These are phyloP conservation scores for Knoxia roxburghii DNA, from an alignment of 257 asterid species.

Conservation along the genomic window DNA sequence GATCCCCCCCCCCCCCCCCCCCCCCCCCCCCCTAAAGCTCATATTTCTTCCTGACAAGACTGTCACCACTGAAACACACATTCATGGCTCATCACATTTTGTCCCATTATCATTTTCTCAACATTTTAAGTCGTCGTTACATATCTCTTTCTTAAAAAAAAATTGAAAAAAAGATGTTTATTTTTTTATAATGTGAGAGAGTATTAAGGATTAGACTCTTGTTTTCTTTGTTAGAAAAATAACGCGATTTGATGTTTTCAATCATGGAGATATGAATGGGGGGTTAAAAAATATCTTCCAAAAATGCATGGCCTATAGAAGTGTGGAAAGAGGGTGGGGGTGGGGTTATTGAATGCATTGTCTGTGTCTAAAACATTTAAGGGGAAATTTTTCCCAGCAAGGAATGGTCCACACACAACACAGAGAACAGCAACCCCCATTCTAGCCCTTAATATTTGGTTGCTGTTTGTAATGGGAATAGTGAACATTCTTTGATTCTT, in stretches of 20 bases:
- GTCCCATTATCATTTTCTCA: background rate
- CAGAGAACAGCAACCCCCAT: no score
- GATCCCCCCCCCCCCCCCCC: no score
- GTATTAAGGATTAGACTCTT: no score
- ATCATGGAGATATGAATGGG: no score
- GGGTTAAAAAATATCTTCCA: constrained; percentile 6
- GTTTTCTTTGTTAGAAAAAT: no score
- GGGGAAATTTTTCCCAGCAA: constrained; percentile 11
- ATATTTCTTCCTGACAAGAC: constrained; percentile 8
- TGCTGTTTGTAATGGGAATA: constrained; percentile 33
- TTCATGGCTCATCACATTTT: background rate
- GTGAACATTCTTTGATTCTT: constrained; percentile 18
- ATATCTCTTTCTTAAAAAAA: no score
- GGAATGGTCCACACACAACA: constrained; percentile 39
- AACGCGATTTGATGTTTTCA: no score
- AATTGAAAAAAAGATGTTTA: no score
- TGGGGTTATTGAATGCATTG: constrained; percentile 12
- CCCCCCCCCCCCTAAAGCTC: no score
- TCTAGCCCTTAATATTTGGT: background rate
- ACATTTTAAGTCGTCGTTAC: no score
- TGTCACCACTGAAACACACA: background rate
- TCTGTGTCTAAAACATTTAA: constrained; percentile 23
- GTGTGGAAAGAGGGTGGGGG: no score
- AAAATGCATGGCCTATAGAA: background rate
- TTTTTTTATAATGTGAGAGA: no score